These are phyloP conservation scores for Stylosanthes scabra DNA, from an alignment of 331 rosid species.

Conservation along the genomic window DNA sequence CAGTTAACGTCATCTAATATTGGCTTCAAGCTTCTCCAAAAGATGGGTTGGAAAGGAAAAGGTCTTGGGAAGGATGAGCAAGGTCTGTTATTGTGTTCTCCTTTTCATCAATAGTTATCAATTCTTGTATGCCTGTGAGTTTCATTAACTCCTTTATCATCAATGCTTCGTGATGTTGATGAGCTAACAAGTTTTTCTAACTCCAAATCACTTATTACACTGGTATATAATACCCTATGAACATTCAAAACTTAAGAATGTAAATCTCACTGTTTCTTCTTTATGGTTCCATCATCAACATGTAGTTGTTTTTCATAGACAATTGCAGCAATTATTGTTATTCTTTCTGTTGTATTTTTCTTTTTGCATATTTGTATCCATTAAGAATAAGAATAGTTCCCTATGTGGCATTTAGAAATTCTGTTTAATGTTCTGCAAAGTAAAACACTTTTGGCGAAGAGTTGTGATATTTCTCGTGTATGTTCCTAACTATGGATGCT, in stretches of 20 bases:
- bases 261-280: conserved; percentile 1
- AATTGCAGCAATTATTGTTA: not conserved
- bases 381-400: not conserved
- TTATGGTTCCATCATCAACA: not conserved
- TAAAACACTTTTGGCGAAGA: not conserved
- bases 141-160: not conserved
- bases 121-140: conserved; percentile 6
- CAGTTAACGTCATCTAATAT: conserved; percentile 85
- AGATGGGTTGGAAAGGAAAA: conserved; percentile 99
- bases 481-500: conserved; percentile 11
- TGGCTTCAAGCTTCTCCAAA: conserved; percentile 97
- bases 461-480: conserved; percentile 6
- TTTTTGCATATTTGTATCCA: not conserved
- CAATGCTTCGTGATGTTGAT: conserved; percentile 6
- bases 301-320: conserved; percentile 5
- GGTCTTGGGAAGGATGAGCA: conserved; percentile 99
- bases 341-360: conserved; percentile 2
- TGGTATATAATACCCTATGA: conserved; percentile 7
- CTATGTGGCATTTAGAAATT: not conserved
- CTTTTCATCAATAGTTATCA: not conserved
- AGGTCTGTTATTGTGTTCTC: conserved; percentile 52
- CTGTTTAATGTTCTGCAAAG: conserved; percentile 16
- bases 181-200: not conserved
- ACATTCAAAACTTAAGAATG: not conserved
- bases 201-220: not conserved